Base-by-base conservation (phyloP, 495 filamentous ascomycete genomes). In the Penicillium lividum region DNA sequence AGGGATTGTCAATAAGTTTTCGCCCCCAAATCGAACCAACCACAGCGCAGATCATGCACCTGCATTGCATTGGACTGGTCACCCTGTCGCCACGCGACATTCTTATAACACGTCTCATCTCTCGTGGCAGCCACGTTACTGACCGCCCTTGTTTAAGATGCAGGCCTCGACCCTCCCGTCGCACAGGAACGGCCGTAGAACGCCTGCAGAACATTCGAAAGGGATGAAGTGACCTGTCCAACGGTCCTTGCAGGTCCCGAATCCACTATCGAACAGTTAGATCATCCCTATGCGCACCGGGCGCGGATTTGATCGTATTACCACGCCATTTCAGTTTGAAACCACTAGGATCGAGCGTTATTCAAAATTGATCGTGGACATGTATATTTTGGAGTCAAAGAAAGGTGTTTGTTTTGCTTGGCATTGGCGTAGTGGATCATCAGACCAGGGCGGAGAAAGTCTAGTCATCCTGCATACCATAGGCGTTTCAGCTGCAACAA, bases 61-160 rank as follows among this genome's bases (percentile, higher is more conserved):
- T 58, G 25, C 56, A 42, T 43, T 29, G 59, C 50, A 51, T 52
- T n/a, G 29, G 56, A 62, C 62, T 54, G 52, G 31, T 68, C 61
- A 65, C 25, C 10, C 34, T 53, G 27, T 47, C n/a, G 53, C 56
- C 58, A 61, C 56, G 56, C 64, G 59, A 34, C 44, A 18, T 33
- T 42, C 51, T 58, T 31, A 44, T 15, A 7, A 40, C 38, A 40
- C 15, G 2, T 40, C 62, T 64, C 65, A 58, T 64, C 44, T 69
- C 72, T 75, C 72, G 72, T 77, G 72, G 72, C 69, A 63, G 72
- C 74, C 74, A 77, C 72, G 73, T 77, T 77, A 62, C 65, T 67
- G 56, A 58, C 52, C 58, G 57, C 53, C 63, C 50, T 50, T 56
- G 30, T 18, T 22, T 49, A 11, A 56, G 31, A 55, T 47, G 53